phyloP scores from a whole-genome alignment of 192 early-diverging fungal genomes.

The Funneliformis mosseae region DNA sequence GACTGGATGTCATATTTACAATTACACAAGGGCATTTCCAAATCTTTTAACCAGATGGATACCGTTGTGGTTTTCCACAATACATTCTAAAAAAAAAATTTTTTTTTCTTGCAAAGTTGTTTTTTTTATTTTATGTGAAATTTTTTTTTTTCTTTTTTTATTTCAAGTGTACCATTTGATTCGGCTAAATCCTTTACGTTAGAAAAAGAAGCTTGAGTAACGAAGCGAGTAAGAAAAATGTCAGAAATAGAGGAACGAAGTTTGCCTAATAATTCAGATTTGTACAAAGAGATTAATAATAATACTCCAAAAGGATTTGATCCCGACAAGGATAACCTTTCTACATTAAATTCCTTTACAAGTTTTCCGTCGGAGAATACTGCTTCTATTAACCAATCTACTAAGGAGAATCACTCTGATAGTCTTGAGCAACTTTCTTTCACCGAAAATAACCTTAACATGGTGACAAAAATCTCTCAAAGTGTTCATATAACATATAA shows the following conservation, averaged over 20 bases:
- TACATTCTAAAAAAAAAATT: neutral
- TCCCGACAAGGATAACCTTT: neutral
- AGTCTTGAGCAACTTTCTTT: neutral
- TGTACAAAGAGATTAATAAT: conserved; percentile 6
- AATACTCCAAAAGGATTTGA: neutral
- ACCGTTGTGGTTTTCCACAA: neutral
- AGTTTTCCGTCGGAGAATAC: neutral
- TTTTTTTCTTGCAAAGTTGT: too few species aligned
- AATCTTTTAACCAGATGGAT: neutral
- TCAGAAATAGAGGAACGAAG: conserved; percentile 1
- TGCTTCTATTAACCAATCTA: neutral
- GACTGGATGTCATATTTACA: neutral
- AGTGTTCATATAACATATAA: neutral
- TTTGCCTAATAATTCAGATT: neutral
- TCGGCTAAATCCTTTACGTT: neutral
- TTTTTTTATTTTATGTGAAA: neutral
- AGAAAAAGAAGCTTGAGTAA: neutral
- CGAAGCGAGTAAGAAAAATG: neutral
- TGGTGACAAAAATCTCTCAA: neutral
- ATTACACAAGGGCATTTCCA: neutral
- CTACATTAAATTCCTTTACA: neutral
- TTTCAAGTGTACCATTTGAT: neutral
- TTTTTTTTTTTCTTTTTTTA: neutral
- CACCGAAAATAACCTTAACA: neutral
- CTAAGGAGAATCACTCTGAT: neutral